Conservation (phyloP, 2,329 filamentous ascomycete genomes). For the Apiospora pterosperma region DNA sequence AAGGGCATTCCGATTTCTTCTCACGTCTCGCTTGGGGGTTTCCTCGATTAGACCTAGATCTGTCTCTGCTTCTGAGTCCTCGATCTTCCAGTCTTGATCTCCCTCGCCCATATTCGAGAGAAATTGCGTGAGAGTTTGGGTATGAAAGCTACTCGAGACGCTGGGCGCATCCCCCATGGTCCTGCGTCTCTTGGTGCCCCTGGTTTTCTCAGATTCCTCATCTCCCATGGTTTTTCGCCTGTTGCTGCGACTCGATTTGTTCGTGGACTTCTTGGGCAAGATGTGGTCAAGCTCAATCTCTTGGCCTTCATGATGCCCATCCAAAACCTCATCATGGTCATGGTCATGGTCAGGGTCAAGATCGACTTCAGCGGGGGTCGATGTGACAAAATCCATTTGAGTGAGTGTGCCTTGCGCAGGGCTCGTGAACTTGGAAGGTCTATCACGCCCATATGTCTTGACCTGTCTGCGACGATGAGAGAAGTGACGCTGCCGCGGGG, state of each 20-base stretch:
- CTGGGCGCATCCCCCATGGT: slow-evolving; percentile 25
- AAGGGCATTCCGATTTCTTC: slow-evolving; percentile 1
- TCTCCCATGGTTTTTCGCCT: slow-evolving; percentile 27
- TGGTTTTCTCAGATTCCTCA: slow-evolving; percentile 15
- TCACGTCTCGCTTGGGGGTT: slow-evolving; percentile 20
- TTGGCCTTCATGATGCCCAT: slow-evolving; percentile 8
- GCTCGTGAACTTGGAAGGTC: slow-evolving; percentile 8
- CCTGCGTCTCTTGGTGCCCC: slow-evolving; percentile 25
- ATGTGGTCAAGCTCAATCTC: slow-evolving; percentile 8
- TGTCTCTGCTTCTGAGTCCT: slow-evolving; percentile 24
- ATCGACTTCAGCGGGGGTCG: slow-evolving; percentile 13
- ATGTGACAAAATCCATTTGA: slow-evolving; percentile 25
- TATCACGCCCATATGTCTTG: slow-evolving; percentile 23
- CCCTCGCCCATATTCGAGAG: slow-evolving; percentile 15
- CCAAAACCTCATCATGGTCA: slow-evolving; percentile 9
- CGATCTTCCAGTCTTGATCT: slow-evolving; percentile 18
- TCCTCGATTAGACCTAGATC: slow-evolving; percentile 18
- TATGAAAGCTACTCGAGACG: slow-evolving; percentile 26
- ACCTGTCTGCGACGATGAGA: slow-evolving; percentile 17
- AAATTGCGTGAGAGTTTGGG: slow-evolving; percentile 27
- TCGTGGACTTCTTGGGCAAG: slow-evolving; percentile 10
- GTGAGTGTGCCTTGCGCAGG: slow-evolving; percentile 25
- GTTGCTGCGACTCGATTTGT: slow-evolving; percentile 14
- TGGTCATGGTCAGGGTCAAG: slow-evolving; percentile 11
- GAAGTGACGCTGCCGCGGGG: slow-evolving; percentile 23